Evolutionary conservation across 2,329 filamentous ascomycete species (phyloP), one percentile per base, ranked within the genome.

Genomic region (Camptophora hylomeconis): DNA sequence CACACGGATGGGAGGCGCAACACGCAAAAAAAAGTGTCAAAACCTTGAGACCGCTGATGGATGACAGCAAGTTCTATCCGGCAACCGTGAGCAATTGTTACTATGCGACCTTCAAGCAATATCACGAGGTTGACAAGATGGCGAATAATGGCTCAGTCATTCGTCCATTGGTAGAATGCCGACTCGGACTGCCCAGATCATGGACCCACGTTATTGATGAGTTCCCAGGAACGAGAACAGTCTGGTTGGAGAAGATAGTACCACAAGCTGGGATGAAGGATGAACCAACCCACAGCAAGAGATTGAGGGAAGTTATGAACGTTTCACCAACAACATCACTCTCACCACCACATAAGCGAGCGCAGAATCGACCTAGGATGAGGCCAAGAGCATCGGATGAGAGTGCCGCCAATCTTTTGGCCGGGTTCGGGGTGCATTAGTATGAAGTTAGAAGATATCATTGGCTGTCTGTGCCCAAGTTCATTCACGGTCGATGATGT

Each of bases 41-140:
- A 27, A 38, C 33, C 24, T 24, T 45, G 18, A 32, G 52, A 25
- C 51, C 51, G 26, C 45, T 52, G 39, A 47, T 50, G 41, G 51
- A 52, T 45, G 31, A 37, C 21, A 19, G 24, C 10, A 18, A 32
- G 7, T 42, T 40, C 25, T 26, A 30, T 12, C 23, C 23, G n/a
- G 41, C 36, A 8, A 35, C 35, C 5, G 21, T 41, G 10, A 40
- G 40, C 4, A 39, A 42, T 15, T 31, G 35, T n/a, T 40, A 43
- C 31, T 38, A 39, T 27, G 39, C 36, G 15, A 40, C 33, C 24
- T 9, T 34, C 25, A 27, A 29, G 19, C 23, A 37, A 7, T 41
- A 27, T 23, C 17, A 20, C 10, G 28, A 31, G 12, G 23, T 36
- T 7, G 36, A 33, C 9, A 18, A 30, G 15, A 14, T 33, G 8